phyloP scores from a whole-genome alignment of 2,329 filamentous ascomycete species.

The Sodiomyces alkalinus region DNA sequence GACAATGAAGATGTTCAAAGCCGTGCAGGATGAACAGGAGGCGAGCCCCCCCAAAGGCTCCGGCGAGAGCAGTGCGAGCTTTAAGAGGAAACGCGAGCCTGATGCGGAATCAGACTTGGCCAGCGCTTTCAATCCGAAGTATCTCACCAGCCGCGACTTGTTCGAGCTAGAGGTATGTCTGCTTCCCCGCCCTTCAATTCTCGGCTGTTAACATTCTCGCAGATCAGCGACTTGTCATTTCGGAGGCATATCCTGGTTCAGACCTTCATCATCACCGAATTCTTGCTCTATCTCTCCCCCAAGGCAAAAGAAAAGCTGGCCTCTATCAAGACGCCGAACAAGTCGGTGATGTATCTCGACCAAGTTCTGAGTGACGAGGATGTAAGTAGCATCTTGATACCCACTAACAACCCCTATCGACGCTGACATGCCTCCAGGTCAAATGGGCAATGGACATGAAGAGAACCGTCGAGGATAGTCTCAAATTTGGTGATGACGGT shows the following conservation, averaged over 20 bases:
- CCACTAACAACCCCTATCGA: conserved; percentile 7
- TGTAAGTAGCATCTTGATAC: conserved; percentile 31
- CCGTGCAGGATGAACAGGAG: conserved; percentile 32
- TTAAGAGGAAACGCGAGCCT: conserved; percentile 56
- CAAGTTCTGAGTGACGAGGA: conserved; percentile 72
- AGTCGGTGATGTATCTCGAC: conserved; percentile 68
- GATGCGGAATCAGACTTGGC: conserved; percentile 37
- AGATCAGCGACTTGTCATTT: conserved; percentile 90
- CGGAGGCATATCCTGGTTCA: conserved; percentile 90
- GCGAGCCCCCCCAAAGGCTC: conserved; percentile 31
- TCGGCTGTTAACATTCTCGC: conserved; percentile 11
- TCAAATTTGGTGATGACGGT: conserved; percentile 67
- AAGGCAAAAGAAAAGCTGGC: conserved; percentile 67
- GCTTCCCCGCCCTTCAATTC: neutral
- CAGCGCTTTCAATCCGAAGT: conserved; percentile 88
- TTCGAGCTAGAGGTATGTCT: conserved; percentile 75
- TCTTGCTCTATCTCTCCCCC: conserved; percentile 77
- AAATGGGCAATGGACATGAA: conserved; percentile 78
- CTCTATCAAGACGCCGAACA: conserved; percentile 54
- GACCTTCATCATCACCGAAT: conserved; percentile 86
- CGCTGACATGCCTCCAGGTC: conserved; percentile 44
- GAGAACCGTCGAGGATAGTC: conserved; percentile 56
- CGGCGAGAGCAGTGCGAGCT: conserved; percentile 48
- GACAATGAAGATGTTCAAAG: conserved; percentile 39
- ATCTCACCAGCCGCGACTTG: conserved; percentile 89